Evolutionary conservation across 108 stramenopile genomes (phyloP), one percentile per base, ranked within the genome.

Genomic region (Discostella stelligeroides): DNA sequence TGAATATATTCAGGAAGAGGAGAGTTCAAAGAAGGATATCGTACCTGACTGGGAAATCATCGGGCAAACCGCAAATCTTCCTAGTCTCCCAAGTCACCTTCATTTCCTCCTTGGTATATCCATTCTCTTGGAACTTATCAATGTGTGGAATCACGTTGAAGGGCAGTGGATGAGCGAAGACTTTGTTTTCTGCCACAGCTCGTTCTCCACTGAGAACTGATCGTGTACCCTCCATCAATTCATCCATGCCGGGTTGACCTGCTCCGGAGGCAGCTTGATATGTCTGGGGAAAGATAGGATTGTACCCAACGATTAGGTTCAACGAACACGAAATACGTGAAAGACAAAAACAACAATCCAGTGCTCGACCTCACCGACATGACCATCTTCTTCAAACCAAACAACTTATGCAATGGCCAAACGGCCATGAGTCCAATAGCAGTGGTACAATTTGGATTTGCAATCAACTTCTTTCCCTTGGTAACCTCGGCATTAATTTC

Each of bases 31-130:
- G 3, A 25, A 9, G 30, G 4, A 37, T 15, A 37, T 58, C 79
- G 62, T 15, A 76, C 79, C 79, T 87, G 34, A 95, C 86, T 12
- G 92, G 86, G 45, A 88, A 81, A 71, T 95, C 92, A 60, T 93
- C 91, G 21, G 79, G 49, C 8, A 92, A 61, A 21, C 78, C 83
- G 62, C 91, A 92, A 73, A 98, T 98, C 84, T 98, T 98, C 55
- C 96, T 88, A 18, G 92, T 85, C 79, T 98, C 98, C 98, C 98
- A 98, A 12, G 96, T 92, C 12, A 98, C 98, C 81, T 99, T 99
- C 97, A 99, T 99, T 88, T 99, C 98, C 82, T 99, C 98, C 91
- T 98, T 98, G 69, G 98, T 99, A 75, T 99, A 99, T 59, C 93
- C 88, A 79, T 99, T 99, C 1, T 94, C 95, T 78, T 97, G 96